Base-by-base conservation (phyloP, 202 grass and related monocot species). In the Setaria viridis region DNA sequence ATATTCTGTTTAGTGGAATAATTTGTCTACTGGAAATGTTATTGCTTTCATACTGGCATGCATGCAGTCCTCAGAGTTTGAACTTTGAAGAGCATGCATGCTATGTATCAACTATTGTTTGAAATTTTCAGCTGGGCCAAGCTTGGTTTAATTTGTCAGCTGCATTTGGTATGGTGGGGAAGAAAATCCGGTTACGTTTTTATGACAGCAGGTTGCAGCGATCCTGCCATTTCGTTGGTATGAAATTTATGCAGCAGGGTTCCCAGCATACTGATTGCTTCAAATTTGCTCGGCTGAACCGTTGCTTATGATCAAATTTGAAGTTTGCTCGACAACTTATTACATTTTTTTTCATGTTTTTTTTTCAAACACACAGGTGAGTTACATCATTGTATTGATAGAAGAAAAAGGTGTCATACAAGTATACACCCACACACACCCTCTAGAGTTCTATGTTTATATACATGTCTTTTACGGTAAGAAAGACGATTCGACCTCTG, bases 181-280 rank as follows among this genome's bases (percentile, higher is more conserved):
- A 42, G 48, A 77, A 47, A n/a, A 21, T 46, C 53, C 19, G 25
- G 25, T n/a, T 63, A 39, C 4, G 29, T 78, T 48, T 78, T 37
- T 8, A 46, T 32, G 29, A 4, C 32, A 77, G 10, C 53, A 59
- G 34, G 5, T 43, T 76, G 72, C 48, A 67, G 15, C 12, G 16
- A 39, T 30, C 51, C 46, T 84, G 82, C 56, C 71, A 66, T 67
- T 74, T 83, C 13, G 34, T 74, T 49, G 57, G 45, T 83, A 73
- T 30, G 70, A 30, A 83, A 53, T 75, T 75, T 50, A 62, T 37
- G 68, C 42, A 7, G 51, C 1, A 21, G 34, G 56, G 25, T 0
- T 0, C 25, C 17, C 30, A 6, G 39, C 6, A 41, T 41, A 41
- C 20, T 7, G 11, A 9, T 10, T 9, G 80, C 5, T 62, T 62